Evolutionary conservation across 148 eudicot species (phyloP), one percentile per base, ranked within the genome.

Genomic region (Diospyros kaki): DNA sequence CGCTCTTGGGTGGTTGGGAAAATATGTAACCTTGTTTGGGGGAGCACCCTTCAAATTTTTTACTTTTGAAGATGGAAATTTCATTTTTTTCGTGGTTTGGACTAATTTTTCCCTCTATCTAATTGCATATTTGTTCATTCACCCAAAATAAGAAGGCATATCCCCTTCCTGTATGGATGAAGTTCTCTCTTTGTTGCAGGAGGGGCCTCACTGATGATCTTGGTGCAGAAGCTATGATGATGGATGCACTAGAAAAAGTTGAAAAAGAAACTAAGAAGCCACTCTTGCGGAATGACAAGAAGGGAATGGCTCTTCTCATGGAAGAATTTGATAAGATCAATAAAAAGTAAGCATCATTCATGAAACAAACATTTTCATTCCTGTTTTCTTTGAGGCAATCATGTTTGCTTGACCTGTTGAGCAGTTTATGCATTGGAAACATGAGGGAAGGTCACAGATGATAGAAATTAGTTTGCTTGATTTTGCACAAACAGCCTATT

Each of bases 181-280:
- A 55, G 1, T 41, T 12, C 6, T 77, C 66, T 80, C 55, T 71
- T 55, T 74, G 75, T 41, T 81, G 82, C 87, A 95, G 98, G 96
- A 89, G 93, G 64, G 97, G 97, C 71, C 87, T 92, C 58, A 55
- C 88, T 76, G 98, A 95, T 80, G 91, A 92, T 6, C 91, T 90
- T 68, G 98, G 97, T 77, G 90, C 88, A 6, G 97, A 92, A 85
- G 86, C 88, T 42, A 81, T 95, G 98, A 90, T 90, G 98, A 85
- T 90, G 84, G 91, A 89, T 52, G 98, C 97, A 40, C 82, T 95
- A 74, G 97, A 92, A 12, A 95, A 89, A 68, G 86, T 95, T 80
- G 98, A 95, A 79, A 89, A 89, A 60, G 89, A 92, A 68, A 44
- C 90, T 70, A 89, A 92, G 79, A 95, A 90, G 56, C 97, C 98